Percentiles rank a stretch among this genome's conserved stretches.
These are phyloP conservation scores for Tetrahymena malaccensis DNA, from an alignment of 73 alveolate genomes.

Conservation along the genomic window DNA sequence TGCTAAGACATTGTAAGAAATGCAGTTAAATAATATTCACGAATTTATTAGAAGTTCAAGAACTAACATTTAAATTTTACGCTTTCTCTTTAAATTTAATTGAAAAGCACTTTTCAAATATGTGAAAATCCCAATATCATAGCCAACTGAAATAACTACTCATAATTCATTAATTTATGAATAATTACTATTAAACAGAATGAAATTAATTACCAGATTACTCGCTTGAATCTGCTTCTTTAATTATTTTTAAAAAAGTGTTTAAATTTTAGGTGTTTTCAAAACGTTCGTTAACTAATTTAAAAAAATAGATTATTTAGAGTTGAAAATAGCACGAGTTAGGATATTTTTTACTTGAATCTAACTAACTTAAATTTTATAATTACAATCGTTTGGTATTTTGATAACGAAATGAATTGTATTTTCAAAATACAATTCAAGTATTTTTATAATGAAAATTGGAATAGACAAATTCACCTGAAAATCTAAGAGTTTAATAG, in stretches of 20 bases:
- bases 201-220: background rate
- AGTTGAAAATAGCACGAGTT: background rate
- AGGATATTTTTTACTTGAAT: background rate
- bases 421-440: too few relatives aligned
- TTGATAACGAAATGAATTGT: background rate
- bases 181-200: too few relatives aligned
- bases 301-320: too few relatives aligned
- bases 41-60: background rate
- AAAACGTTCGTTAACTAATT: background rate
- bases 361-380: background rate
- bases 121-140: background rate
- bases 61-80: background rate
- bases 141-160: background rate
- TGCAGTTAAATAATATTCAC: background rate
- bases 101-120: background rate
- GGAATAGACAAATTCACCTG: too few relatives aligned
- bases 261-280: background rate
- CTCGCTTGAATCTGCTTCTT: background rate
- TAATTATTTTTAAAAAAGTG: too few relatives aligned
- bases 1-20: background rate
- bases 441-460: too few relatives aligned
- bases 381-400: too few relatives aligned
- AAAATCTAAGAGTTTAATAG: too few relatives aligned
- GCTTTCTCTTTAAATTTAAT: background rate
- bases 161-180: background rate